These are phyloP conservation scores for Paecilomyces sp. DNA, from an alignment of 2,329 filamentous ascomycete genomes.

Conservation along the genomic window DNA sequence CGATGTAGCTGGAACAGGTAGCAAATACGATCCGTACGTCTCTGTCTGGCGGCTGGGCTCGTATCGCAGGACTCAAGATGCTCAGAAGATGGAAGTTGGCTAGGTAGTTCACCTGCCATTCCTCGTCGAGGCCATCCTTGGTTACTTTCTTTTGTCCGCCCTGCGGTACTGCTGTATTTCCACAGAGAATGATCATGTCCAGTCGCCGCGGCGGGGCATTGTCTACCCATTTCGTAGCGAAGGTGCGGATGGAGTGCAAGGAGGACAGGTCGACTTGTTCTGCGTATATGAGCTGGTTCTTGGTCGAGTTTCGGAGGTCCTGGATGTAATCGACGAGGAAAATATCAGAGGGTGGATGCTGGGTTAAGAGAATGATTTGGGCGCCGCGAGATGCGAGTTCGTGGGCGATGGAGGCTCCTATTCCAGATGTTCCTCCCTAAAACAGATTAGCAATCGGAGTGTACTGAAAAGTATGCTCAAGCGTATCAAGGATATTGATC, in stretches of 20 bases:
- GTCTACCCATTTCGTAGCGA: constrained; percentile 97
- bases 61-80: constrained; percentile 82
- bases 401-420: constrained; percentile 70
- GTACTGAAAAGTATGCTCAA: constrained; percentile 8
- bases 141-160: constrained; percentile 54
- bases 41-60: constrained; percentile 85
- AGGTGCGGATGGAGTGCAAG: constrained; percentile 82
- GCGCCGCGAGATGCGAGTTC: constrained; percentile 75
- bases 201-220: constrained; percentile 82
- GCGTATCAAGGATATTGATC: background rate
- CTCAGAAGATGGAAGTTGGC: constrained; percentile 92
- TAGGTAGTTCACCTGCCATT: constrained; percentile 92
- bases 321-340: constrained; percentile 92
- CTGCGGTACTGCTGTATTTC: constrained; percentile 57
- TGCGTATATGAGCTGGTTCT: constrained; percentile 85
- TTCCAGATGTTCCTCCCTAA: constrained; percentile 81
- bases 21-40: constrained; percentile 84
- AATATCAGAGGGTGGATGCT: constrained; percentile 70
- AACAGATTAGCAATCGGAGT: background rate
- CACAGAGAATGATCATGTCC: constrained; percentile 87
- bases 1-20: constrained; percentile 84
- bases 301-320: constrained; percentile 68
- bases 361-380: constrained; percentile 84
- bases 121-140: constrained; percentile 73
- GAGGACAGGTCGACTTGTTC: constrained; percentile 88